A percentile compares a stretch with the other conserved stretches of the same genome.
phyloP scores from a whole-genome alignment of 208 protist species.

The Blastocrithidia nonstop region DNA sequence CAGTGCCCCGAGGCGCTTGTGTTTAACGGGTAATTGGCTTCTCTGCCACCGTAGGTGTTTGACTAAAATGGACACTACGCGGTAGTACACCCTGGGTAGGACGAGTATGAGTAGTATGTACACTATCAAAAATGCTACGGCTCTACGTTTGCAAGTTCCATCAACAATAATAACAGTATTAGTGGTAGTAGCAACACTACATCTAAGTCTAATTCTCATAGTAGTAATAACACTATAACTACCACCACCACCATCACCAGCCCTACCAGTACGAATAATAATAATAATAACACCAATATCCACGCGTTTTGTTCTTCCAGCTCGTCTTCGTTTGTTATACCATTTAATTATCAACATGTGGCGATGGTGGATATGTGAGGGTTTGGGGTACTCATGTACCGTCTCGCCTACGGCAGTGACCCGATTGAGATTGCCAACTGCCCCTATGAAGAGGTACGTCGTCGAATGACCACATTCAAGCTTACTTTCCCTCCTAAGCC shows the following conservation, averaged over 20 bases:
- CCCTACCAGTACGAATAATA: neutral
- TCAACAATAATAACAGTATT: slow-evolving; percentile 1
- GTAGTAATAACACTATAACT: neutral
- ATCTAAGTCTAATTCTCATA: too few species aligned
- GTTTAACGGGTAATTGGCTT: slow-evolving; percentile 68
- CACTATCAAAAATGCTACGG: neutral
- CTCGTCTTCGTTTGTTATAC: too few species aligned
- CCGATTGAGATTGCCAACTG: slow-evolving; percentile 47
- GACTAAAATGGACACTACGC: slow-evolving; percentile 23
- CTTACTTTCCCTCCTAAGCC: slow-evolving; percentile 19
- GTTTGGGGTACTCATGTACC: slow-evolving; percentile 73
- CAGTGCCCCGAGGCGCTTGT: slow-evolving; percentile 64
- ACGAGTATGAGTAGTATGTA: too few species aligned
- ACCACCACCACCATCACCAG: neutral
- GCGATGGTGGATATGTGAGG: slow-evolving; percentile 67
- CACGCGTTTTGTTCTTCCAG: too few species aligned
- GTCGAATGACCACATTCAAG: slow-evolving; percentile 15
- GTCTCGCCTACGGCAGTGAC: slow-evolving; percentile 44
- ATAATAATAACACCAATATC: too few species aligned
- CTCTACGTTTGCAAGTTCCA: neutral
- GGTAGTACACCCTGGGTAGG: neutral
- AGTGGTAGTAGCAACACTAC: neutral
- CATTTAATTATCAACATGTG: slow-evolving; percentile 2
- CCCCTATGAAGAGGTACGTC: slow-evolving; percentile 26
- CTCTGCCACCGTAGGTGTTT: slow-evolving; percentile 68